A percentile compares a stretch with the other conserved stretches of the same genome.
Evolutionary conservation across 345 rosid genomes (phyloP).

Genomic region (Citrus glauca): DNA sequence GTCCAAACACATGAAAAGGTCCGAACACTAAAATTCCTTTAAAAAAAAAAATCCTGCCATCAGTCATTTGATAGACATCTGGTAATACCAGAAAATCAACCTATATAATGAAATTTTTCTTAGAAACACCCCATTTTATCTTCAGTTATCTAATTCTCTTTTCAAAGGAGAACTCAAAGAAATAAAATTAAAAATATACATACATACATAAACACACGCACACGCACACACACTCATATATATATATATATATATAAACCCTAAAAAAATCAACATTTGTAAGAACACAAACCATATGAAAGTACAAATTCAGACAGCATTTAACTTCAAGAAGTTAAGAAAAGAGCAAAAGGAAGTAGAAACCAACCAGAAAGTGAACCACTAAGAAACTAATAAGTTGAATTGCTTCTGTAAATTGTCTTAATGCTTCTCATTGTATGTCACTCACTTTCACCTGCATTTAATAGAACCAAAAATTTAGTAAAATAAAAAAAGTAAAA

Average conservation of each 20-base stretch:
- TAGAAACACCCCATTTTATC: neutral
- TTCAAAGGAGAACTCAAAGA: neutral
- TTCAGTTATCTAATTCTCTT: neutral
- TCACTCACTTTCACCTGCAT: slow-evolving; percentile 25
- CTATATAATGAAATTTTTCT: neutral
- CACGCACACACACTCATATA: no score
- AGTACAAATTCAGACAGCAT: neutral
- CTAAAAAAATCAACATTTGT: neutral
- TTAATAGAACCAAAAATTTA: slow-evolving; percentile 9
- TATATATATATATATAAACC: neutral
- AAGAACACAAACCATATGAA: neutral
- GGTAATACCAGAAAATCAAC: neutral
- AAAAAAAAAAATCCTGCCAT: neutral
- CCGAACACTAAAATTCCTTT: no score
- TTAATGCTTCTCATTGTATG: neutral
- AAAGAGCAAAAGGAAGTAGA: neutral
- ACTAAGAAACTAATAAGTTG: slow-evolving; percentile 10
- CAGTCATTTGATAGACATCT: neutral
- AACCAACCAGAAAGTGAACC: slow-evolving; percentile 24
- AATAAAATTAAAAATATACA: no score
- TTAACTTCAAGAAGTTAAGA: neutral
- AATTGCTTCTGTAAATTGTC: slow-evolving; percentile 13
- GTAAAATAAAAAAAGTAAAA: neutral
- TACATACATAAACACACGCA: no score
- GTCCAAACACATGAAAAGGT: neutral